Evolutionary conservation across 1,284 basidiomycete species (phyloP).

Genomic region (Sphagnurus paluster): DNA sequence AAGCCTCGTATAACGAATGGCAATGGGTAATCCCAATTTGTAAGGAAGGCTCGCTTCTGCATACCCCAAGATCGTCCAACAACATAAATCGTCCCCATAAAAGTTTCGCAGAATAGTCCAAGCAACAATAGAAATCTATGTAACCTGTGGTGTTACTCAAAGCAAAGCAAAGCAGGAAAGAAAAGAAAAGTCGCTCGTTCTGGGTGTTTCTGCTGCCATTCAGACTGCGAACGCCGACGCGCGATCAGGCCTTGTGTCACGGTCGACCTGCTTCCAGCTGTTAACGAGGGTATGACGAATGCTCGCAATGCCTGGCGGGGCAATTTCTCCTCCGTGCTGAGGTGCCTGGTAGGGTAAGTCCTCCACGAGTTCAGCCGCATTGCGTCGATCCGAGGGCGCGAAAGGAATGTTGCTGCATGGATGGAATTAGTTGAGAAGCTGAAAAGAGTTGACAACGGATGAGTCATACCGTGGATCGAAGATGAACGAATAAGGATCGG

Average conservation of each 20-base stretch:
- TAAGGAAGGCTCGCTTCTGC: too few species aligned
- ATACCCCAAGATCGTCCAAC: too few species aligned
- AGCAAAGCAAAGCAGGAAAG: not conserved
- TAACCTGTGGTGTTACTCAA: too few species aligned
- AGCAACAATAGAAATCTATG: too few species aligned
- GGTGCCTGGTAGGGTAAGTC: conserved; percentile 31
- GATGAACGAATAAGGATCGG: conserved; percentile 50
- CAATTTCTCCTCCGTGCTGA: conserved; percentile 33
- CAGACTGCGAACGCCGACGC: too few species aligned
- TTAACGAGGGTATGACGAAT: conserved; percentile 53
- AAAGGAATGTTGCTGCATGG: conserved; percentile 57
- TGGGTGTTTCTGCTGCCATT: too few species aligned
- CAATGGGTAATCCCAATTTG: too few species aligned
- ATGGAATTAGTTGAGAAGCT: not conserved
- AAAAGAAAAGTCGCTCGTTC: too few species aligned
- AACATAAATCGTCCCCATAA: too few species aligned
- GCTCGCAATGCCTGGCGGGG: conserved; percentile 43
- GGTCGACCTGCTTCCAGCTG: conserved; percentile 56
- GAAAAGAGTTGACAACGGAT: not conserved
- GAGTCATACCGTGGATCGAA: conserved; percentile 42
- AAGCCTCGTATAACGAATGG: too few species aligned
- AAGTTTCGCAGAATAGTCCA: too few species aligned
- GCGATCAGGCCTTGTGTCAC: conserved; percentile 24
- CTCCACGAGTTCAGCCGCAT: conserved; percentile 50
- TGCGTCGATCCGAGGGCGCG: conserved; percentile 61